phyloP scores from a whole-genome alignment of 208 protist genomes.

The Sergeia podlipaevii region DNA sequence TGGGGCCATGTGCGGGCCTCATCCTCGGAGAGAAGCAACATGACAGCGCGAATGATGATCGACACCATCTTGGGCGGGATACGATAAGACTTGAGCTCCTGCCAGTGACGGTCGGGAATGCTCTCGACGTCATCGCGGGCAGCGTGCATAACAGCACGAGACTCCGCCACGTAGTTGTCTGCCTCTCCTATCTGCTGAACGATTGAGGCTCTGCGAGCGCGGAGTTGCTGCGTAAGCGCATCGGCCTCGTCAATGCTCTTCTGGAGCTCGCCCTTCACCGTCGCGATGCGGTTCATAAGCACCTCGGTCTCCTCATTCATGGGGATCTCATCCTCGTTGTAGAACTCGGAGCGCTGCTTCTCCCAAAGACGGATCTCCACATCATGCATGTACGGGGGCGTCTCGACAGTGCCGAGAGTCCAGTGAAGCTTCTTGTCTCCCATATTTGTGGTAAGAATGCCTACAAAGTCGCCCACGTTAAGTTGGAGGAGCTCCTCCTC shows the following conservation, averaged over 20 bases:
- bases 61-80: constrained; percentile 76
- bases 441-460: constrained; percentile 47
- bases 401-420: constrained; percentile 75
- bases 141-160: constrained; percentile 44
- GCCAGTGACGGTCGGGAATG: constrained; percentile 77
- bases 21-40: constrained; percentile 83
- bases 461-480: constrained; percentile 75
- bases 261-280: constrained; percentile 51
- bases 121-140: constrained; percentile 70
- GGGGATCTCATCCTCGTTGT: constrained; percentile 36
- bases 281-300: constrained; percentile 49
- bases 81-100: constrained; percentile 88
- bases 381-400: constrained; percentile 61
- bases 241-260: constrained; percentile 60
- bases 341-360: constrained; percentile 37
- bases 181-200: constrained; percentile 52
- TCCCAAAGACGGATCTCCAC: constrained; percentile 74
- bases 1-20: constrained; percentile 68
- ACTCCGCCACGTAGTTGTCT: constrained; percentile 62
- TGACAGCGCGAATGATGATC: constrained; percentile 78
- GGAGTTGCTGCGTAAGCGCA: constrained; percentile 59
- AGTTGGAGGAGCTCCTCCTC: constrained; percentile 34
- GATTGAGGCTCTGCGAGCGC: constrained; percentile 42
- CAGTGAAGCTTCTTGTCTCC: constrained; percentile 61
- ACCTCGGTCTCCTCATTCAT: constrained; percentile 43